Base-by-base conservation (phyloP, 139 green algal genomes). In the Mesotaenium endlicherianum region DNA sequence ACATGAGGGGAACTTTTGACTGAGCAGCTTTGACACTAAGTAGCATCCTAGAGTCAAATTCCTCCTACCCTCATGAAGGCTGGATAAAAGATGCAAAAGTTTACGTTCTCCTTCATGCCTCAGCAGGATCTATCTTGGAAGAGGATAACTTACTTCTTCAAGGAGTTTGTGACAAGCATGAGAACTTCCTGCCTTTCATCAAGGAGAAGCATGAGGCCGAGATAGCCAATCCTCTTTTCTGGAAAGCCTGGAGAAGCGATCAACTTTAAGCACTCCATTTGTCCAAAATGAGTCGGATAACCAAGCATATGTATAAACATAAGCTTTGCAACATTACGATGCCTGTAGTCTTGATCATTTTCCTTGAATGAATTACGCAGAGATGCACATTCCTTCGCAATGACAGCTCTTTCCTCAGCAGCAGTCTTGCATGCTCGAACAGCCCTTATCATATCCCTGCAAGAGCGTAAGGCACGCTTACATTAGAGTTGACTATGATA, bases 221-320 rank as follows among this genome's bases (percentile, higher is more conserved):
- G 91, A 90, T 99, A 99, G 16, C 97, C 96, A 43, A 99, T 96
- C 0, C 96, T 75, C 83, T 90, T 89, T 17, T 89, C 85, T 17
- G 85, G 80, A 57, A 85, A 89, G 0, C 47, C 45, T 8, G 40
- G 39, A 26, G 50, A 45, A 2, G 85, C 85, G 53, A 89, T 88
- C 0, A 99, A 92, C 89, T 98, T 98, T 16, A 99, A 88, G 17
- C 95, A 98, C 90, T 99, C 97, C 95, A 99, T 99, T 92, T 99
- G 97, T 0, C 97, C 97, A 87, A 98, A 99, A 88, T 99, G 97
- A 2, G 96, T 98, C 6, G 96, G 94, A 81, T 99, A 98, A 20
- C 97, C 97, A 60, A 99, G 92, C 96, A 99, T 99, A 91, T 99
- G 97, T 41, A 99, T 97, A 86, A 97, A 99, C 95, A 99, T 97